Conservation (phyloP, 2,329 filamentous ascomycete genomes). For the Penicillium sp. region DNA sequence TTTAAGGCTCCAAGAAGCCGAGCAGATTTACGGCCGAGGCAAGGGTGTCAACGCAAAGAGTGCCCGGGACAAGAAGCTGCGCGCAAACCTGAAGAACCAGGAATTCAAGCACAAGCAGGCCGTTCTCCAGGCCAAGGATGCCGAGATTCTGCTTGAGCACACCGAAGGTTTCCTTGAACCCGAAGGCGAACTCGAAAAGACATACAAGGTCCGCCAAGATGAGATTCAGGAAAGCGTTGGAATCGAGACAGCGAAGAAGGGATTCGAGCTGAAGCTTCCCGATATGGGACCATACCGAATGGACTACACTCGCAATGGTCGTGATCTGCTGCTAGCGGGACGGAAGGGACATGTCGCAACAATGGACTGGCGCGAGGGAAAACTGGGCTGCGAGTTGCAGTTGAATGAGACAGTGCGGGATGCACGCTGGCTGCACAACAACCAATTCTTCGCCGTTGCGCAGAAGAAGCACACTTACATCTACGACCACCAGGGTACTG, state of each 20-base stretch:
- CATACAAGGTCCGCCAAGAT: slow-evolving; percentile 88
- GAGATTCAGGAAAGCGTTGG: slow-evolving; percentile 76
- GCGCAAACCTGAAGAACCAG: slow-evolving; percentile 73
- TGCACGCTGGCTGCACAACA: slow-evolving; percentile 90
- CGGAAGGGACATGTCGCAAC: slow-evolving; percentile 93
- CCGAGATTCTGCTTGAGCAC: slow-evolving; percentile 91
- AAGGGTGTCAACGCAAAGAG: slow-evolving; percentile 69
- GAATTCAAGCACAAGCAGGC: slow-evolving; percentile 84
- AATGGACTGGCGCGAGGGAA: slow-evolving; percentile 94
- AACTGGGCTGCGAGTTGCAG: slow-evolving; percentile 87
- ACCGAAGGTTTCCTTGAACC: slow-evolving; percentile 82
- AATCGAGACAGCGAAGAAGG: slow-evolving; percentile 85
- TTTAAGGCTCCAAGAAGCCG: slow-evolving; percentile 53
- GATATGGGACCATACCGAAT: slow-evolving; percentile 82
- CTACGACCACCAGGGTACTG: slow-evolving; percentile 87
- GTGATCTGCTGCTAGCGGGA: slow-evolving; percentile 80
- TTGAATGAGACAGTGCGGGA: slow-evolving; percentile 88
- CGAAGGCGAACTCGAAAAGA: slow-evolving; percentile 84
- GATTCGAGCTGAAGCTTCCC: slow-evolving; percentile 84
- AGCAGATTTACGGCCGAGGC: slow-evolving; percentile 82
- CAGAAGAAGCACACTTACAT: slow-evolving; percentile 98
- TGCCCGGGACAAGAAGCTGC: slow-evolving; percentile 87
- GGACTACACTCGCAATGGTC: slow-evolving; percentile 88
- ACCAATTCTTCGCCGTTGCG: slow-evolving; percentile 88
- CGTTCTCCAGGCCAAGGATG: slow-evolving; percentile 83